Conservation (phyloP, 129 eudicot genomes). For the Smallanthus sonchifolius region DNA sequence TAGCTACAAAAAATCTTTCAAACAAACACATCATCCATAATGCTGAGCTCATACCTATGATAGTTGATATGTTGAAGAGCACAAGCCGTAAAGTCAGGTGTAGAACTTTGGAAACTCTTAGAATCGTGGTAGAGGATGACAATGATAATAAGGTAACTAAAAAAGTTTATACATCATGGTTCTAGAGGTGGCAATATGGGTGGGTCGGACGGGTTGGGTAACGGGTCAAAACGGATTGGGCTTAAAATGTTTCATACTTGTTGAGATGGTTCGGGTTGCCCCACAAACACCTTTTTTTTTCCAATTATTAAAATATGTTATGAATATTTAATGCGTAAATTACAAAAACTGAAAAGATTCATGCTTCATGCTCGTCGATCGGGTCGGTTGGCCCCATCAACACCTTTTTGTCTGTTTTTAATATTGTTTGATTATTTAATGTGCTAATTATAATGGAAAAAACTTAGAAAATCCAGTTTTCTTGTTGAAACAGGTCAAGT, state of each 20-base stretch:
- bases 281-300: neutral
- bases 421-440: too few species aligned
- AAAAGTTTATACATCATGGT: slow-evolving; percentile 1
- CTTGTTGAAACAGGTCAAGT: too few species aligned
- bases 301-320: neutral
- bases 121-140: slow-evolving; percentile 69
- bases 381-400: too few species aligned
- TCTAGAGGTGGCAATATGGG: neutral
- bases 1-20: slow-evolving; percentile 47
- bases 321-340: too few species aligned
- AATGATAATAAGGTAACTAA: slow-evolving; percentile 68
- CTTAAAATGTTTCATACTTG: neutral
- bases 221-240: neutral
- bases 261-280: too few species aligned
- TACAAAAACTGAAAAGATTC: too few species aligned
- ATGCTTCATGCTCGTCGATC: too few species aligned
- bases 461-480: too few species aligned
- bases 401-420: too few species aligned
- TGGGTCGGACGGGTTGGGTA: neutral
- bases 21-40: slow-evolving; percentile 61
- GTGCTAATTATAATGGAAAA: too few species aligned
- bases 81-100: slow-evolving; percentile 60
- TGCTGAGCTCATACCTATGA: slow-evolving; percentile 63
- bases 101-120: slow-evolving; percentile 76
- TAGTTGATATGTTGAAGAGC: slow-evolving; percentile 66